These are phyloP conservation scores for Cornus suecica DNA, from an alignment of 148 eudicot genomes.

Conservation along the genomic window DNA sequence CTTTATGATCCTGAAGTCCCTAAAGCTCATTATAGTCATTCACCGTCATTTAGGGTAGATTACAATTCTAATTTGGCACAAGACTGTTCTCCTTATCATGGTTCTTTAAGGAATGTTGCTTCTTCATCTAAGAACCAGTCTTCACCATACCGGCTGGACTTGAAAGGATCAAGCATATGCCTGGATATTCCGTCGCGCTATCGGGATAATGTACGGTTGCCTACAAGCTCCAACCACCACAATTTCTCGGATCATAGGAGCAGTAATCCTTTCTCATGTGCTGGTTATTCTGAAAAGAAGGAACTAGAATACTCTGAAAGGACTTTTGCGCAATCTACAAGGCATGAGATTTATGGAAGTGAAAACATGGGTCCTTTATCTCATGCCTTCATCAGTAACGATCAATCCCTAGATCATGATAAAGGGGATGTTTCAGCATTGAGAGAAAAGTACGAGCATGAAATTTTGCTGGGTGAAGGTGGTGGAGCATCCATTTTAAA, in stretches of 20 bases:
- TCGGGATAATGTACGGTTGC: conserved; percentile 12
- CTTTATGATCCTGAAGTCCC: conserved; percentile 25
- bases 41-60: conserved; percentile 2
- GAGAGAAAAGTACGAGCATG: not conserved
- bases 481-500: not conserved
- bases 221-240: conserved; percentile 3
- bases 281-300: conserved; percentile 14
- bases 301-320: conserved; percentile 12
- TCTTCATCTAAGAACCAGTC: not conserved
- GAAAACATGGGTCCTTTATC: not conserved
- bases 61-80: not conserved
- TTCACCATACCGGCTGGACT: conserved; percentile 5
- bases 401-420: not conserved
- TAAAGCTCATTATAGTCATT: not conserved
- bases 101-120: not conserved
- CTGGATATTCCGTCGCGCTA: conserved; percentile 14
- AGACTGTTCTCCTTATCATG: conserved; percentile 14
- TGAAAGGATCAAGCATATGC: conserved; percentile 6
- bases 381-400: not conserved
- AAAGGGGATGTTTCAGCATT: not conserved
- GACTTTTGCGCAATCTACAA: not conserved
- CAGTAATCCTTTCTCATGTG: conserved; percentile 2
- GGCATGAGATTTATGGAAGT: conserved; percentile 10
- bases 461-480: not conserved
- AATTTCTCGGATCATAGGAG: not conserved